Base-by-base conservation (phyloP, 768 basidiomycete species). In the Mycena kentingensis region DNA sequence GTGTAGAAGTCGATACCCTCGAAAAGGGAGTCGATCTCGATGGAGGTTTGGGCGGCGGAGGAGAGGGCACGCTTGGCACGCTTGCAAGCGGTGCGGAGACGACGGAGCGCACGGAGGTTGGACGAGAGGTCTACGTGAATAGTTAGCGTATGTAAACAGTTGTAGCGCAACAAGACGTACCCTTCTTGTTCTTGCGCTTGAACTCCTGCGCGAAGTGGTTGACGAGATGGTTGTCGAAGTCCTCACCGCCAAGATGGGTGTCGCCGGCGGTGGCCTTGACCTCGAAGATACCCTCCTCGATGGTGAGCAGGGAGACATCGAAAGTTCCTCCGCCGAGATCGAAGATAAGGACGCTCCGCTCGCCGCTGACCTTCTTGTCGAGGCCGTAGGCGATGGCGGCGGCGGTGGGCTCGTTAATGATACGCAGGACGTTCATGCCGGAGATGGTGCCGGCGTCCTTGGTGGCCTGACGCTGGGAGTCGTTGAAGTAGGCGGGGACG, bases 351-450 rank as follows among this genome's bases (percentile, higher is more conserved):
- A 78, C 76, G 65, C 73, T 77, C 71, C 52, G 81, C 71, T 58
- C 77, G 73, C 74, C 76, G 24, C 21, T 25, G 43, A 70, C 70
- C 65, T 73, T 73, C 65, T 77, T 77, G 70, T 79, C 77, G 54
- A 78, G 76, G 65, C 77, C 77, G 73, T 79, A 79, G 51, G 79
- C 76, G 66, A 79, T 79, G 55, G 77, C 77, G 49, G 77, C 77
- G 63, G 79, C 77, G 60, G 78, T 78, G 48, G 78, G 77, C 68
- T 67, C 78, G 71, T 80, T 80, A 66, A 79, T 76, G 62, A 80
- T 78, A 61, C 77, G 75, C 56, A 77, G 69, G 49, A 79, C 77
- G 57, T 77, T 74, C 36, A 79, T 66, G 57, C 77, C 78, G 53
- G 78, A 70, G 62, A 79, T 79, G 35, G 64, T 68, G 55, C 77